Evolutionary conservation across 2,329 filamentous ascomycete genomes (phyloP), one percentile per base, ranked within the genome.

Genomic region (Beauveria scarabaeidicola): DNA sequence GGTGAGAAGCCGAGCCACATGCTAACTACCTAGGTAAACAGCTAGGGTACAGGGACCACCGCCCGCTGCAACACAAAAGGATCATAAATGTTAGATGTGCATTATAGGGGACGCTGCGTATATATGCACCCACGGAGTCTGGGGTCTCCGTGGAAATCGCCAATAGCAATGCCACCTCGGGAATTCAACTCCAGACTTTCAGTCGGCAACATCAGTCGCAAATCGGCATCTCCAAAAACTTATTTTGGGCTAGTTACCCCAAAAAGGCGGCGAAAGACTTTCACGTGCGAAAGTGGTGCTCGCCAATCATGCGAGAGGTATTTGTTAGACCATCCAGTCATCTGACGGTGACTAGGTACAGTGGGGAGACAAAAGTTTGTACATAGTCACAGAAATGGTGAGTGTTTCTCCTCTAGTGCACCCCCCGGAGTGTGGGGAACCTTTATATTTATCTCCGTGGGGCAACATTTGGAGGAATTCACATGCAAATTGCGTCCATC

Each of bases 331-430:
- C 8, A 36, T 40, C 19, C 46, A 27, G 29, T 59, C 57, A 59
- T 59, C 57, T 52, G 57, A 59, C 57, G 11, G 57, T 40, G n/a
- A 46, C 56, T 32, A n/a, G n/a, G n/a, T n/a, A n/a, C n/a, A n/a
- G n/a, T n/a, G n/a, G n/a, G n/a, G n/a, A n/a, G n/a, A n/a, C n/a
- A n/a, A n/a, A n/a, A n/a, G n/a, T n/a, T n/a, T n/a, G n/a, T n/a
- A n/a, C n/a, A n/a, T n/a, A 25, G 36, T 25, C 25, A 51, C 55
- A 47, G 55, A 58, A 47, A 52, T 44, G 36, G 8, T 52, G 38
- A 48, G 13, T 13, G 13, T 46, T 15, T 48, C 17, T 40, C 21
- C 44, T 32, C 32, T 21, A 48, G 41, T 3, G 54, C 21, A 15
- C 21, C 36, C 36, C 13, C 44, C 32, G 2, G 54, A 57, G n/a